phyloP scores from a whole-genome alignment of 129 eudicot genomes.

The Tagetes erecta region DNA sequence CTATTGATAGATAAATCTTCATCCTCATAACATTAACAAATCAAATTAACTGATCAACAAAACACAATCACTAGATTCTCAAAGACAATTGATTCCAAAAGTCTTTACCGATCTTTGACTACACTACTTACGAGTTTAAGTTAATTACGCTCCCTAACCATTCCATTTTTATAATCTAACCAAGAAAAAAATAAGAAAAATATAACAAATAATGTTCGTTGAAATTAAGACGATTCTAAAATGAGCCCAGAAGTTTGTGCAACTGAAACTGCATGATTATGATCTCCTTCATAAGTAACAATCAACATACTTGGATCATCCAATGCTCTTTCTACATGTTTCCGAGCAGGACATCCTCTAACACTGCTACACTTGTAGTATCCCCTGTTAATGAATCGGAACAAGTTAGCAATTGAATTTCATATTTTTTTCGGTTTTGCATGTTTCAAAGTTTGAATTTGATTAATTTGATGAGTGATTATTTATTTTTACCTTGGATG shows the following conservation, averaged over 20 bases:
- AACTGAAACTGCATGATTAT: conserved; percentile 64
- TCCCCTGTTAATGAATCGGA: conserved; percentile 48
- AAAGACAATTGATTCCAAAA: conserved; percentile 33
- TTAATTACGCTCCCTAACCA: conserved; percentile 15
- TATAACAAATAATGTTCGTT: not conserved
- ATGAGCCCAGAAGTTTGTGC: conserved; percentile 62
- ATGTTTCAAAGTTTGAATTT: not conserved
- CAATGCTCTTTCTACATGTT: conserved; percentile 85
- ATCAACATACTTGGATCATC: conserved; percentile 86
- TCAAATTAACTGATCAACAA: conserved; percentile 20
- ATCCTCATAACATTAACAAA: too few species aligned
- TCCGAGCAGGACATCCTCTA: conserved; percentile 93
- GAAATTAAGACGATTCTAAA: conserved; percentile 70
- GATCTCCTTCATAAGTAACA: conserved; percentile 92
- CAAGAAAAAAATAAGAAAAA: conserved; percentile 3
- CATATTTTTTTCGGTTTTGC: not conserved
- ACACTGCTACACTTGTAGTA: conserved; percentile 96
- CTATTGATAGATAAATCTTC: too few species aligned
- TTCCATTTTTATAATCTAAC: conserved; percentile 12
- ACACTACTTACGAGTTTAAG: conserved; percentile 10
- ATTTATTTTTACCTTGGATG: conserved; percentile 77
- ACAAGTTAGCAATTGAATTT: not conserved
- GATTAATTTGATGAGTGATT: not conserved
- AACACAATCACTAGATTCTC: conserved; percentile 18
- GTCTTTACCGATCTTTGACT: conserved; percentile 17